Base-by-base conservation (phyloP, 129 eudicot species). In the Kitagawia praeruptora region DNA sequence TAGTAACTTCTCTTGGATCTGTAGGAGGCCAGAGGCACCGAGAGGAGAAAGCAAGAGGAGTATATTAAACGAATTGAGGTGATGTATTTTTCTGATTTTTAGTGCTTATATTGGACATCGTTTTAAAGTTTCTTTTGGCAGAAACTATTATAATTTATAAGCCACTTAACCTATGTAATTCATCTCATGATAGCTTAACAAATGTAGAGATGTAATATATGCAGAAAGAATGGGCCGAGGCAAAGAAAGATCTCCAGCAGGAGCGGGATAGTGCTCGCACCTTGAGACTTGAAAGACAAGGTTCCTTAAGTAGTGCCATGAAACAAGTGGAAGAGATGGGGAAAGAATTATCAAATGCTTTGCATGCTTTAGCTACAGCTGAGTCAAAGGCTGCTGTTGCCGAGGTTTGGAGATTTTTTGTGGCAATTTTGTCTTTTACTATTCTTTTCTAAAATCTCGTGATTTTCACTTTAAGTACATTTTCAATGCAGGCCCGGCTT, bases 151-250 rank as follows among this genome's bases (percentile, higher is more conserved):
- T 27, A 12, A 31, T 0, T 14, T 27, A 2, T 27, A 12, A 31
- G 3, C 21, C 41, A 67, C 41, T 34, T 13, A 6, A 67, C 9
- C 21, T 12, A 67, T 67, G 37, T 27, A 31, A 67, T 31, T 0
- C 13, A 1, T 34, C 13, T 67, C 0, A 12, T 28, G 23, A 28
- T 70, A 13, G 45, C 46, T 28, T 77, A 28, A 15, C 56, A 18
- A 56, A 7, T 1, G 0, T 40, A 23, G 77, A 41, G 31, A 19
- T 77, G 23, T 10, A 39, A 38, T 7, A n/a, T 48, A 46, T 64
- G 80, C 82, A 87, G 88, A 87, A 85, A 84, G 98, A 95, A 85
- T 92, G 96, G 98, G 98, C 97, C 39, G 98, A 95, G 85, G 97
- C 93, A 44, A 95, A 92, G 84, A 95, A 86, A 74, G 96, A 95